Percentiles rank a stretch among this genome's conserved stretches.
Conservation (phyloP, 371 early-diverging fungal species). For the Apophysomyces ossiformis region DNA sequence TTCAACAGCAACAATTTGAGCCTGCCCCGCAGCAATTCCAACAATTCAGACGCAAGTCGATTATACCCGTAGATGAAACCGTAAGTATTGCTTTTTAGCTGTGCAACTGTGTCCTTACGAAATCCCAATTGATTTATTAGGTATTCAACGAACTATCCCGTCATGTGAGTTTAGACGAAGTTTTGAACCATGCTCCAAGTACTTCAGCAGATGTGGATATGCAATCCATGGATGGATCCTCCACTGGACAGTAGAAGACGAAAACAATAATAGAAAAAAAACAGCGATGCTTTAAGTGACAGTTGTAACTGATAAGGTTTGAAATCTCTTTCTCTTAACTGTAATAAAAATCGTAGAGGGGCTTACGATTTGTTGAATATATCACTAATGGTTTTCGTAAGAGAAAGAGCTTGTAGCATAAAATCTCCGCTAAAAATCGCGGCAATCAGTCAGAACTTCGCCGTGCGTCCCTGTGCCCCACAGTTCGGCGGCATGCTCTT, state of each 20-base stretch:
- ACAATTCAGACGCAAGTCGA: constrained; percentile 85
- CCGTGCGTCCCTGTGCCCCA: too few relatives aligned
- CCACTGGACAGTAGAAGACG: constrained; percentile 5
- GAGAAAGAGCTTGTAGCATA: too few relatives aligned
- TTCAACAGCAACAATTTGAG: constrained; percentile 63
- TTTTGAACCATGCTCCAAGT: constrained; percentile 53
- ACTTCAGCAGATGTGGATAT: constrained; percentile 17
- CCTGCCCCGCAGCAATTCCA: constrained; percentile 62
- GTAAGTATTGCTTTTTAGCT: constrained; percentile 29
- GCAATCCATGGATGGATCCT: neutral
- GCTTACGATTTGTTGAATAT: too few relatives aligned
- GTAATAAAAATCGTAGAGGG: too few relatives aligned
- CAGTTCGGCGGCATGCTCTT: too few relatives aligned
- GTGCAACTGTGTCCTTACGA: neutral
- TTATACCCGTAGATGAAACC: constrained; percentile 89
- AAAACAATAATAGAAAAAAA: neutral
- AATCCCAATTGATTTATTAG: constrained; percentile 13
- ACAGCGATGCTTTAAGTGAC: neutral
- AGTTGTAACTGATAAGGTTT: too few relatives aligned
- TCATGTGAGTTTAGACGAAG: constrained; percentile 84
- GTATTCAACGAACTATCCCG: constrained; percentile 78
- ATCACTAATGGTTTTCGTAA: too few relatives aligned
- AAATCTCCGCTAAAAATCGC: too few relatives aligned
- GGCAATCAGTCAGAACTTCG: too few relatives aligned
- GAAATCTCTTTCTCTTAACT: too few relatives aligned